Conservation (phyloP, 225 moss, liverwort and hornwort species). For the Physcomitrium patens region DNA sequence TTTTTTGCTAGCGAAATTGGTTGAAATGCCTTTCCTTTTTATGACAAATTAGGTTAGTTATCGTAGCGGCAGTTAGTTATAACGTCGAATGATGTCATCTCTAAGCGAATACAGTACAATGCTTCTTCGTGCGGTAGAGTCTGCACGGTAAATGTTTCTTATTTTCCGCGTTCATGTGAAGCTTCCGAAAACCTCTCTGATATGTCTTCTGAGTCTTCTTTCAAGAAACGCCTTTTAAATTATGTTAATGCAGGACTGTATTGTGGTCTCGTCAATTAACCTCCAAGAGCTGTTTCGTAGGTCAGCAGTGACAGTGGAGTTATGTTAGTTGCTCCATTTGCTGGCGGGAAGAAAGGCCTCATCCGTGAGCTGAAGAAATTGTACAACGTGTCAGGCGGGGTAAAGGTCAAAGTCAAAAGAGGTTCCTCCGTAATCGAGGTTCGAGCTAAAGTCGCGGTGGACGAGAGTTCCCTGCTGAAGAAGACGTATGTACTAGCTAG, state of each 20-base stretch:
- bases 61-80: not conserved
- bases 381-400: constrained; percentile 39
- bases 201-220: not conserved
- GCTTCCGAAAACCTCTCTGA: not conserved
- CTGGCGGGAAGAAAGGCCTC: constrained; percentile 51
- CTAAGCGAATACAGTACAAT: too few relatives aligned
- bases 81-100: not conserved
- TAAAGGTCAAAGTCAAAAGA: constrained; percentile 47
- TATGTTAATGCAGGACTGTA: not conserved
- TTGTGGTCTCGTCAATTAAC: not conserved
- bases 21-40: not conserved
- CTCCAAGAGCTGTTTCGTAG: constrained; percentile 23
- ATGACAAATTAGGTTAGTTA: not conserved
- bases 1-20: too few relatives aligned
- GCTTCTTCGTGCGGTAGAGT: too few relatives aligned
- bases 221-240: not conserved
- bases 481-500: constrained; percentile 46
- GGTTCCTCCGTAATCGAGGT: constrained; percentile 42
- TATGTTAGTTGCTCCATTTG: constrained; percentile 51
- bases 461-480: constrained; percentile 48
- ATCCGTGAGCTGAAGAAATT: constrained; percentile 54
- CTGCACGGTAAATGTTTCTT: not conserved
- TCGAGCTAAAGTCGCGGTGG: constrained; percentile 45
- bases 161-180: not conserved
- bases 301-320: constrained; percentile 50